phyloP scores from a whole-genome alignment of 2,329 filamentous ascomycete species.

The Fonsecaea pugnacius region DNA sequence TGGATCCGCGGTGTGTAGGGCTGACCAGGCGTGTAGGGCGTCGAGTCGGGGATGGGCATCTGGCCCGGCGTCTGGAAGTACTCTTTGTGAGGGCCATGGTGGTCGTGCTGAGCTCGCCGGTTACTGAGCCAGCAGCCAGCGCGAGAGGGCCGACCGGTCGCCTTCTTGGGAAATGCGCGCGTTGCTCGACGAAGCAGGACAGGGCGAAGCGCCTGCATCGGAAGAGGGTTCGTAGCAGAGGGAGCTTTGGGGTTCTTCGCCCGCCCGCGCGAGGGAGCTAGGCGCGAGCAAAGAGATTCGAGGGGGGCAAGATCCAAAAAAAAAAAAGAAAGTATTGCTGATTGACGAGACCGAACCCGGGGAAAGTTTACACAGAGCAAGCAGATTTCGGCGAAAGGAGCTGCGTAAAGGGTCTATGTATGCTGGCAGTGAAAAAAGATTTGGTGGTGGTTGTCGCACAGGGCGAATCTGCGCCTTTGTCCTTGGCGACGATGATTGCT shows the following conservation, averaged over 20 bases:
- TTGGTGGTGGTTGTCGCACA: background rate
- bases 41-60: constrained; percentile 33
- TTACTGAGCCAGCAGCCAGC: background rate
- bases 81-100: constrained; percentile 38
- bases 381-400: background rate
- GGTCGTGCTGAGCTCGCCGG: constrained; percentile 29
- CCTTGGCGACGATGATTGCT: background rate
- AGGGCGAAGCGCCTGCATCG: constrained; percentile 32
- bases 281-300: background rate
- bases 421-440: background rate
- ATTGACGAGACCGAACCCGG: background rate
- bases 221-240: background rate
- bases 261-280: background rate
- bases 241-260: background rate
- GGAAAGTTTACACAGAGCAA: background rate
- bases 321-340: background rate
- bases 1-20: constrained; percentile 3
- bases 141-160: background rate
- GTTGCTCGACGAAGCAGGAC: constrained; percentile 25
- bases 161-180: constrained; percentile 2
- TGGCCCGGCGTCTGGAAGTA: constrained; percentile 38
- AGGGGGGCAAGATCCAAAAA: too few relatives aligned
- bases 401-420: background rate
- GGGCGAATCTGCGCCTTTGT: background rate
- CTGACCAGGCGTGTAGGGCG: constrained; percentile 20